Evolutionary conservation across 192 early-diverging fungal genomes (phyloP).

Genomic region (Podila verticillata): DNA sequence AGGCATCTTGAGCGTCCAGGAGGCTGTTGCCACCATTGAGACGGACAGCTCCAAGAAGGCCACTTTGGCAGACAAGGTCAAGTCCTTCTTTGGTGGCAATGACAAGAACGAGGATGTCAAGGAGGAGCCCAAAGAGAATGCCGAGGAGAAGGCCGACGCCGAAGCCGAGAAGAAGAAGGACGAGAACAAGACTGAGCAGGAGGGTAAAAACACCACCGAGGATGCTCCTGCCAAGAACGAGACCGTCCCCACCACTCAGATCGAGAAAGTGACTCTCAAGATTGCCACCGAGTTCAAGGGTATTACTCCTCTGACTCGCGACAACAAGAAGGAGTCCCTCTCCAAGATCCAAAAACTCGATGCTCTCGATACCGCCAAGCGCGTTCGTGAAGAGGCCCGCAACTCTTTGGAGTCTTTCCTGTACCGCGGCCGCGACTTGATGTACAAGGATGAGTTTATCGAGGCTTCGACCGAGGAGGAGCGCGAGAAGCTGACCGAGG

Average conservation of each 20-base stretch:
- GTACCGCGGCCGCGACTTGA: constrained; percentile 85
- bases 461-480: constrained; percentile 77
- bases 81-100: constrained; percentile 70
- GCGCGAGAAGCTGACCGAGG: constrained; percentile 67
- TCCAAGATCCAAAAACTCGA: constrained; percentile 48
- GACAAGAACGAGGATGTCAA: constrained; percentile 59
- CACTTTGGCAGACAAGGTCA: constrained; percentile 61
- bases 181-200: constrained; percentile 18
- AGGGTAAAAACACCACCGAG: constrained; percentile 25
- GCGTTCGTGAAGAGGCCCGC: constrained; percentile 79
- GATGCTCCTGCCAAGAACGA: constrained; percentile 40
- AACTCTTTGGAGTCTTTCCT: constrained; percentile 93
- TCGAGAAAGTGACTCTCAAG: constrained; percentile 68
- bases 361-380: constrained; percentile 76
- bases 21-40: constrained; percentile 65
- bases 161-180: constrained; percentile 15
- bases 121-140: constrained; percentile 42
- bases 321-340: constrained; percentile 50
- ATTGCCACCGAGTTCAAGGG: constrained; percentile 66
- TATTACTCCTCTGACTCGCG: constrained; percentile 59
- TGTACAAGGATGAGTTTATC: constrained; percentile 78
- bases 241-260: constrained; percentile 39
- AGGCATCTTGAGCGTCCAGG: constrained; percentile 74
- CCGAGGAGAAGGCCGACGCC: constrained; percentile 29
- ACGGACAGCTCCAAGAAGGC: constrained; percentile 46